Percentiles rank a stretch among this genome's conserved stretches.
Evolutionary conservation across 202 grass and related monocot species (phyloP).

Genomic region (Zizania palustris): DNA sequence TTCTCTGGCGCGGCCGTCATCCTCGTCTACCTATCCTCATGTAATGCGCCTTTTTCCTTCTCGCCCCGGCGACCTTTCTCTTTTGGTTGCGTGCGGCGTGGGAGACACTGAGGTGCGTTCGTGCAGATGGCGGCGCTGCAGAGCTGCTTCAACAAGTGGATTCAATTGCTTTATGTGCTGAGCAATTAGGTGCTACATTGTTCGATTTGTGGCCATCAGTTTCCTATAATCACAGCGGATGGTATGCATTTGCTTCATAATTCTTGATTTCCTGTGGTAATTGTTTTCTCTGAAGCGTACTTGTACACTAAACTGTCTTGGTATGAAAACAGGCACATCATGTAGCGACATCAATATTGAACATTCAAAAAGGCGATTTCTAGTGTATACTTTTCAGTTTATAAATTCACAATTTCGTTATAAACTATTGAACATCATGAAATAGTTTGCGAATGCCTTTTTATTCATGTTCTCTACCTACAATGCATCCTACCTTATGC

Average conservation of each 20-base stretch:
- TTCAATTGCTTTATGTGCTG: not conserved
- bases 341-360: not conserved
- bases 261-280: not conserved
- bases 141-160: conserved; percentile 67
- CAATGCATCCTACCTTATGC: not conserved
- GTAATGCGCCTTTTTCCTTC: conserved; percentile 37
- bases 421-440: no score
- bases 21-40: conserved; percentile 67
- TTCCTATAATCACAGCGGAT: not conserved
- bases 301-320: not conserved
- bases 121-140: conserved; percentile 69
- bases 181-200: conserved; percentile 2
- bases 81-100: conserved; percentile 8
- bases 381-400: not conserved
- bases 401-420: no score
- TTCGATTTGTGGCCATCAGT: not conserved
- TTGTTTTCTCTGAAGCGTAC: not conserved
- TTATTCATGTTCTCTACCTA: not conserved
- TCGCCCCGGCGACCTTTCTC: not conserved
- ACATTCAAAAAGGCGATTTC: not conserved
- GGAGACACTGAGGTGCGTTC: conserved; percentile 36
- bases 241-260: not conserved
- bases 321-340: not conserved
- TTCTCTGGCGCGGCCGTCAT: conserved; percentile 65
- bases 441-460: not conserved